These are phyloP conservation scores for Arthrobotrys sphaeroides DNA, from an alignment of 2,329 filamentous ascomycete species.

Conservation along the genomic window DNA sequence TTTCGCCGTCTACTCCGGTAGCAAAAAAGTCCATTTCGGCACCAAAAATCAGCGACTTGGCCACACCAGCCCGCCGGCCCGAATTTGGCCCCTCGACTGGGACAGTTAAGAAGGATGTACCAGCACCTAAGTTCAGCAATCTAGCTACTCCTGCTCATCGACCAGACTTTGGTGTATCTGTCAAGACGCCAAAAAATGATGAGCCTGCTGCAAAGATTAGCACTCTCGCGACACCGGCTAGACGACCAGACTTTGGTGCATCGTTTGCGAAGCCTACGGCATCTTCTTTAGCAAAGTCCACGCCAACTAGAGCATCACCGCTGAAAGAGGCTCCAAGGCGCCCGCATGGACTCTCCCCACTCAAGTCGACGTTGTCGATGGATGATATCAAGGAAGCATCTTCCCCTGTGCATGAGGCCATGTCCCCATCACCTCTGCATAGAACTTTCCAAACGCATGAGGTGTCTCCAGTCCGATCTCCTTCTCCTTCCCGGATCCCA, in stretches of 20 bases:
- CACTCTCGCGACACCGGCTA: conserved; percentile 10
- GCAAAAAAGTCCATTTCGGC: neutral
- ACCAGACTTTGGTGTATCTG: neutral
- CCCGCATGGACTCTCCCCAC: conserved; percentile 21
- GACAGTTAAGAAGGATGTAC: neutral
- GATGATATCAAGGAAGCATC: conserved; percentile 25
- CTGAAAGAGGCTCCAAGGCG: conserved; percentile 42
- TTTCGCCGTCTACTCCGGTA: conserved; percentile 6
- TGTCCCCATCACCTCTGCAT: neutral
- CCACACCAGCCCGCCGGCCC: conserved; percentile 36
- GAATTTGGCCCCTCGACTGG: neutral
- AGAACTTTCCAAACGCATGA: neutral
- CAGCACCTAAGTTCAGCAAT: neutral
- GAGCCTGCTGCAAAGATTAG: neutral
- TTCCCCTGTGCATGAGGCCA: neutral
- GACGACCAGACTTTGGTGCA: neutral
- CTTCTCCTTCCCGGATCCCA: conserved; percentile 1
- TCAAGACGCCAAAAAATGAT: conserved; percentile 16
- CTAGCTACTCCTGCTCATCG: conserved; percentile 29
- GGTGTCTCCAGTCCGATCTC: neutral
- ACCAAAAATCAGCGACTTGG: conserved; percentile 22
- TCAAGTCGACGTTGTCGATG: conserved; percentile 33
- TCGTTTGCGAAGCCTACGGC: conserved; percentile 40
- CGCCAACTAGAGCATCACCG: conserved; percentile 22
- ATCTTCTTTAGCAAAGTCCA: conserved; percentile 29